Conservation (phyloP, 73 alveolate species). For the Paramecium caudatum region DNA sequence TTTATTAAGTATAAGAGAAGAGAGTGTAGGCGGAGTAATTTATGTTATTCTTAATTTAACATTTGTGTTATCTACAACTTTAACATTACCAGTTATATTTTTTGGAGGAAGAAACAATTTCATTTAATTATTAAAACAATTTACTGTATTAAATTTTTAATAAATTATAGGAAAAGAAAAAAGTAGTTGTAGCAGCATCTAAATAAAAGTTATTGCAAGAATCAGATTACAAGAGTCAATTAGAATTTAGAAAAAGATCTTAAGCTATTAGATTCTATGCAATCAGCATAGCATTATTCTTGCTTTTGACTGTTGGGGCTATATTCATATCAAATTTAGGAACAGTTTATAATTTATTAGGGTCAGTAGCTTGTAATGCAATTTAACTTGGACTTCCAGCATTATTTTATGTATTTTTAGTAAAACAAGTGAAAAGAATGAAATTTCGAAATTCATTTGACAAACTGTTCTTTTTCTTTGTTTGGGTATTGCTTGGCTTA, state of each 20-base stretch:
- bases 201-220: background rate
- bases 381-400: background rate
- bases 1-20: conserved; percentile 14
- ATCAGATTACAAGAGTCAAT: background rate
- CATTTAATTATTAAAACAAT: conserved; percentile 28
- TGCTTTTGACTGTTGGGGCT: background rate
- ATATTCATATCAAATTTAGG: conserved; percentile 33
- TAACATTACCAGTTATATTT: conserved; percentile 47
- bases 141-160: background rate
- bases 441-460: background rate
- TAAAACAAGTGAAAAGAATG: background rate
- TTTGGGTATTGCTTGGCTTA: background rate
- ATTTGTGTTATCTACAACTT: conserved; percentile 46
- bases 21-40: background rate
- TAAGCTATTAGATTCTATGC: conserved; percentile 43
- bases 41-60: conserved; percentile 13
- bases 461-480: background rate
- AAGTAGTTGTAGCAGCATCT: background rate
- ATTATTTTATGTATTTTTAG: background rate
- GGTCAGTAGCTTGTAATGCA: conserved; percentile 8
- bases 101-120: conserved; percentile 61
- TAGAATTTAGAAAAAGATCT: conserved; percentile 25
- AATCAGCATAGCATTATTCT: conserved; percentile 6
- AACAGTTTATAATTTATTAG: conserved; percentile 49
- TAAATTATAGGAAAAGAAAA: background rate